Percentiles rank a stretch among this genome's conserved stretches.
phyloP scores from a whole-genome alignment of 108 stramenopile genomes.

The Skeletonema potamos region DNA sequence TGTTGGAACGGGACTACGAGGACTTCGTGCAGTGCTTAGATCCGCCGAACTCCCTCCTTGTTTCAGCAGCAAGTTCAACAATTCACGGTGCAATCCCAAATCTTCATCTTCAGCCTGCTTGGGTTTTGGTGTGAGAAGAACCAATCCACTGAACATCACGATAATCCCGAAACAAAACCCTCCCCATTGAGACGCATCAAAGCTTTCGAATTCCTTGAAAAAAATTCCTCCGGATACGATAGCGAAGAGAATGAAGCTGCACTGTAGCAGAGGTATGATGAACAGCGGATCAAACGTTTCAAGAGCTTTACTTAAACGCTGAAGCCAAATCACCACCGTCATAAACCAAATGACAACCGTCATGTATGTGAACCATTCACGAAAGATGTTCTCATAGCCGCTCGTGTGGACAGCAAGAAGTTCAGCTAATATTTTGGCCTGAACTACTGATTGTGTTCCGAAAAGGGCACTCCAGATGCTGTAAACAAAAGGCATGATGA shows the following conservation, averaged over 20 bases:
- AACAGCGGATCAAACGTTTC: constrained; percentile 67
- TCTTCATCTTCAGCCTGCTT: constrained; percentile 19
- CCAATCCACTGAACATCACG: constrained; percentile 54
- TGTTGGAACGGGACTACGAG: constrained; percentile 1
- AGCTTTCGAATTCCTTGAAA: constrained; percentile 61
- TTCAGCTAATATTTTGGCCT: constrained; percentile 68
- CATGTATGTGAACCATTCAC: constrained; percentile 55
- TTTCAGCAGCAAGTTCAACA: constrained; percentile 25
- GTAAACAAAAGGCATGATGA: constrained; percentile 55
- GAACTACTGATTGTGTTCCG: constrained; percentile 67
- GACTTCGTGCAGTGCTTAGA: constrained; percentile 2
- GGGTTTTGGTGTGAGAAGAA: constrained; percentile 49
- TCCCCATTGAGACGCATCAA: constrained; percentile 32
- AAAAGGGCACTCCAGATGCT: constrained; percentile 64
- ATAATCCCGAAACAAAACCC: constrained; percentile 50
- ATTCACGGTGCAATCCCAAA: constrained; percentile 22
- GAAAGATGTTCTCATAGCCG: constrained; percentile 51
- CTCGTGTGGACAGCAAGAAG: constrained; percentile 46
- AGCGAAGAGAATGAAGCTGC: constrained; percentile 70
- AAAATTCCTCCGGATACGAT: constrained; percentile 73
- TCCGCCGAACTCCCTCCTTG: constrained; percentile 2
- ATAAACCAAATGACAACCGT: constrained; percentile 56
- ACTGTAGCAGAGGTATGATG: constrained; percentile 78
- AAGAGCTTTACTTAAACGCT: constrained; percentile 61
- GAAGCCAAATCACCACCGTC: constrained; percentile 59